Percentiles rank a stretch among this genome's conserved stretches.
Evolutionary conservation across 495 filamentous ascomycete species (phyloP).

Genomic region (Neurospora sublineolata): DNA sequence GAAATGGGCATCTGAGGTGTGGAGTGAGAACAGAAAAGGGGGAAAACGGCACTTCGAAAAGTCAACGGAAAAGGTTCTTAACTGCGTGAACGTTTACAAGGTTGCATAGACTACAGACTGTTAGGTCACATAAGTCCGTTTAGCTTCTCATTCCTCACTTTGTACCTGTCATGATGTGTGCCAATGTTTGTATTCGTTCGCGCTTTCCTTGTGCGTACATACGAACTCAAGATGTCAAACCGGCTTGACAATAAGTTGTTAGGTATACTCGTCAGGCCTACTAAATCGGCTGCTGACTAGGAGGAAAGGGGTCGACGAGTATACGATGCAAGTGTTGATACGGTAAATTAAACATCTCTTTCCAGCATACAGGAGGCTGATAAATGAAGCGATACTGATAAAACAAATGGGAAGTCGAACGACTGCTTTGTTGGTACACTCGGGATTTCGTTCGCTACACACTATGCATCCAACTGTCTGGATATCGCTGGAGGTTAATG

Average conservation of each 20-base stretch:
- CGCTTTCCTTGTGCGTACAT: not conserved
- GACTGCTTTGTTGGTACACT: not conserved
- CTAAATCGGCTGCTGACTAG: too few relatives aligned
- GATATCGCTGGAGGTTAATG: not conserved
- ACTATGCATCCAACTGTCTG: too few relatives aligned
- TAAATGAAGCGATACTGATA: not conserved
- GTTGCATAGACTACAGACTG: not conserved
- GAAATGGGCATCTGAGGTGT: not conserved
- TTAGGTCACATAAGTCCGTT: not conserved
- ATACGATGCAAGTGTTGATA: not conserved
- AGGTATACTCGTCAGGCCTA: not conserved
- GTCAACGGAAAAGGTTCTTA: not conserved
- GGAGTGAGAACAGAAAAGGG: not conserved
- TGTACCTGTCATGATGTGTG: not conserved
- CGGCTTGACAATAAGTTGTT: not conserved
- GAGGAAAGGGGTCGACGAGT: too few relatives aligned
- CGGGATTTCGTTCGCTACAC: too few relatives aligned
- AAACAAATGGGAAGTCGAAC: not conserved
- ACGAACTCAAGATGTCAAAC: not conserved
- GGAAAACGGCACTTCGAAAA: not conserved
- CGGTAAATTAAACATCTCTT: not conserved
- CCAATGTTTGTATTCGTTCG: not conserved
- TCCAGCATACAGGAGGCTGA: not conserved
- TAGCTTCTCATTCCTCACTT: not conserved
- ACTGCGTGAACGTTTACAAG: not conserved